phyloP scores from a whole-genome alignment of 345 rosid genomes.

The Syzygium jambos region DNA sequence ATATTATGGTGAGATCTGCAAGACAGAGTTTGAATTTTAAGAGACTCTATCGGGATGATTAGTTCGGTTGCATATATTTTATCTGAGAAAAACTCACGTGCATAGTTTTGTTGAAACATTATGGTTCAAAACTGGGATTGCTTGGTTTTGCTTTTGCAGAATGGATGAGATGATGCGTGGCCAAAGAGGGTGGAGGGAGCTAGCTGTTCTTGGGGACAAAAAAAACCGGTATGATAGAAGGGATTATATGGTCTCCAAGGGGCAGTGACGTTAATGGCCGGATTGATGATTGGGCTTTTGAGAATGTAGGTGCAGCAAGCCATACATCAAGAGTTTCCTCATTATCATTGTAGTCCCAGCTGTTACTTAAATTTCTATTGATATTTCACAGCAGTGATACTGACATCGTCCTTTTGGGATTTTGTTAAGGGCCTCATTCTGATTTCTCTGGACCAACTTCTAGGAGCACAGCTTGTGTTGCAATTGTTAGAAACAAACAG shows the following conservation, averaged over 20 bases:
- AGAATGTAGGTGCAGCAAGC: slow-evolving; percentile 44
- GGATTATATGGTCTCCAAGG: slow-evolving; percentile 89
- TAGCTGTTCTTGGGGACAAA: slow-evolving; percentile 78
- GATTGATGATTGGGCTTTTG: slow-evolving; percentile 50
- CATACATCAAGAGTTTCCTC: neutral
- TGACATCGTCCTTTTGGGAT: neutral
- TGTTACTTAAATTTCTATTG: neutral
- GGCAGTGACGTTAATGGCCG: slow-evolving; percentile 32
- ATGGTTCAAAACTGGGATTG: neutral
- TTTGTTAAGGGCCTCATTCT: slow-evolving; percentile 82
- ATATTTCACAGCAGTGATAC: neutral
- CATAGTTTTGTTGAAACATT: neutral
- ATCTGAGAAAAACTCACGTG: neutral
- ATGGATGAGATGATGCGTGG: slow-evolving; percentile 99
- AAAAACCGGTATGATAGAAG: slow-evolving; percentile 88
- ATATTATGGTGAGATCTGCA: neutral
- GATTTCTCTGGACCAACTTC: slow-evolving; percentile 89
- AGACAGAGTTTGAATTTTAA: neutral
- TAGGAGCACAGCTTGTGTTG: slow-evolving; percentile 90
- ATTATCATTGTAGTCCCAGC: neutral
- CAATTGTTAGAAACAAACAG: slow-evolving; percentile 57
- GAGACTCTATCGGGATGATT: neutral
- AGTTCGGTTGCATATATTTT: neutral
- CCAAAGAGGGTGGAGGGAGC: slow-evolving; percentile 93
- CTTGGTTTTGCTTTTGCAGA: slow-evolving; percentile 18